Conservation (phyloP, 805 yeast species). For the Cyberlindnera euphorbiae region DNA sequence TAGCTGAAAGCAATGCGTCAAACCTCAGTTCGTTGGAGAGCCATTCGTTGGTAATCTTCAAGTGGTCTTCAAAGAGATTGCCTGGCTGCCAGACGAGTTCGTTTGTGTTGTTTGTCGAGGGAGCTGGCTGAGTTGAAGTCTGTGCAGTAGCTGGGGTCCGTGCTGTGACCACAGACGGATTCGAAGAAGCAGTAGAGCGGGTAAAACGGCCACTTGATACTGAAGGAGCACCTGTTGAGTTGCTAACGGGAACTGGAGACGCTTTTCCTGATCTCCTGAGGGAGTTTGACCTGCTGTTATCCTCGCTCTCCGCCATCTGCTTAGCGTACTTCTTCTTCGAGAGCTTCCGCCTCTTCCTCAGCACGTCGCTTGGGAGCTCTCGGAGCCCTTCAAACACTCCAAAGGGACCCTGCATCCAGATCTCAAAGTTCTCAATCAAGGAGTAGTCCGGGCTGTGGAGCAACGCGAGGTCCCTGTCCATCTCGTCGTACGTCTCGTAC, state of each 20-base stretch:
- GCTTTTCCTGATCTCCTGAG: constrained; percentile 1
- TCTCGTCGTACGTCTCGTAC: constrained; percentile 74
- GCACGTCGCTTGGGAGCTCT: constrained; percentile 17
- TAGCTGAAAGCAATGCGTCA: constrained; percentile 70
- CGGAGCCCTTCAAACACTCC: constrained; percentile 63
- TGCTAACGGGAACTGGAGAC: too few species aligned
- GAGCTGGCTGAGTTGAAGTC: neutral
- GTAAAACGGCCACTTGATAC: too few species aligned
- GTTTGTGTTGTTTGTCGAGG: neutral
- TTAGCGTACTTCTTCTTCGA: constrained; percentile 22
- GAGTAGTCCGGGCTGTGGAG: constrained; percentile 47
- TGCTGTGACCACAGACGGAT: too few species aligned
- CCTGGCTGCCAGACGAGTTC: constrained; percentile 11
- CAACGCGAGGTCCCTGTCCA: constrained; percentile 63
- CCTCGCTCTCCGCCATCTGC: constrained; percentile 9
- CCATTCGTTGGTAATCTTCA: constrained; percentile 42
- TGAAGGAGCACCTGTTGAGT: too few species aligned
- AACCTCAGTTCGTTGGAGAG: constrained; percentile 64
- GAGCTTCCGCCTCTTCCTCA: constrained; percentile 24
- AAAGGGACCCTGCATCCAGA: constrained; percentile 69
- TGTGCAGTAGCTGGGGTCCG: too few species aligned
- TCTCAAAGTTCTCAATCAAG: constrained; percentile 36
- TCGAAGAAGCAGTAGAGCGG: too few species aligned
- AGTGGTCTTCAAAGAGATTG: constrained; percentile 16
- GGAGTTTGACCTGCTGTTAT: constrained; percentile 14